Evolutionary conservation across 1,284 basidiomycete species (phyloP).

Genomic region (Anthracocystis walkeri): DNA sequence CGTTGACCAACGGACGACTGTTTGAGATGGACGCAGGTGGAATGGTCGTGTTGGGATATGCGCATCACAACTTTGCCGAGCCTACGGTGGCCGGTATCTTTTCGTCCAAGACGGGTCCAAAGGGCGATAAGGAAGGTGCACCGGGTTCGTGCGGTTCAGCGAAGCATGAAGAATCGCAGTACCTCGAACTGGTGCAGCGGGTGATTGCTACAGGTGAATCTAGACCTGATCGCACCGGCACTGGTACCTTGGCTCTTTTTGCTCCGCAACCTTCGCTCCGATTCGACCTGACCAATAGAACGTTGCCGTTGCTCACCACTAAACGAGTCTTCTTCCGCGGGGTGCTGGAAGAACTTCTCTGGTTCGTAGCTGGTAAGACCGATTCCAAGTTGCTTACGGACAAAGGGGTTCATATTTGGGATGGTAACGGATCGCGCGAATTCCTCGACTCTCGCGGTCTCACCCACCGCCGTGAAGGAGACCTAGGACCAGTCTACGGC

Average conservation of each 20-base stretch:
- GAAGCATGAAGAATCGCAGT: slow-evolving; percentile 65
- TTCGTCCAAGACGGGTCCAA: slow-evolving; percentile 59
- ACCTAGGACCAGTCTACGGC: slow-evolving; percentile 95
- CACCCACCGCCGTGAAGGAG: slow-evolving; percentile 85
- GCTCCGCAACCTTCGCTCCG: slow-evolving; percentile 62
- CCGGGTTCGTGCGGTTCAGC: slow-evolving; percentile 17
- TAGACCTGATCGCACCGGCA: slow-evolving; percentile 65
- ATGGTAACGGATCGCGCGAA: slow-evolving; percentile 89
- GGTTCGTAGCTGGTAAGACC: slow-evolving; percentile 90
- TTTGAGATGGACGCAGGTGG: slow-evolving; percentile 67
- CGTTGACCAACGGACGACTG: slow-evolving; percentile 51
- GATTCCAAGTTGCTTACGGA: slow-evolving; percentile 82
- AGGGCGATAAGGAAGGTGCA: slow-evolving; percentile 21
- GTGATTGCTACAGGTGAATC: slow-evolving; percentile 61
- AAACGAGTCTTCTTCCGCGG: slow-evolving; percentile 93
- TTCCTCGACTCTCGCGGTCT: slow-evolving; percentile 89
- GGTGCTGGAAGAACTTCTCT: slow-evolving; percentile 92
- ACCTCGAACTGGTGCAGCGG: slow-evolving; percentile 60
- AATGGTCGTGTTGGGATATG: slow-evolving; percentile 66
- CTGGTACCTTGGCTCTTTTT: slow-evolving; percentile 65
- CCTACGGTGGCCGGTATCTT: slow-evolving; percentile 66
- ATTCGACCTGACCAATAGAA: slow-evolving; percentile 56
- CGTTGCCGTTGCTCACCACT: slow-evolving; percentile 89
- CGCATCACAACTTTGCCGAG: slow-evolving; percentile 64
- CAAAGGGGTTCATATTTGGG: slow-evolving; percentile 97